Evolutionary conservation across 2,329 filamentous ascomycete genomes (phyloP), one percentile per base, ranked within the genome.

Genomic region (Penicillium sp.): DNA sequence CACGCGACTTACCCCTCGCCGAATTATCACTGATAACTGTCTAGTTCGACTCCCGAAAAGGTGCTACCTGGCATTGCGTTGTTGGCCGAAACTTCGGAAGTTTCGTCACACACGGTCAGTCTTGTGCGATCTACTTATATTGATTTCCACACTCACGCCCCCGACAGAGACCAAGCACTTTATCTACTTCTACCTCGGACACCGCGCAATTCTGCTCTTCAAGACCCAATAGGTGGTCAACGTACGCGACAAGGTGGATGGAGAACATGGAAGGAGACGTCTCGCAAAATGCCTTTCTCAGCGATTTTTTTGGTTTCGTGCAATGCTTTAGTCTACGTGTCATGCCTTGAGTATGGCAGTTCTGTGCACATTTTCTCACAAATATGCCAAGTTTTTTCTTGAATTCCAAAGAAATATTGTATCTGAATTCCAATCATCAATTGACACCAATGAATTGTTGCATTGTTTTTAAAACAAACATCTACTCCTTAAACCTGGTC

Each of bases 101-200:
- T 70, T 98, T 96, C 56, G 92, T 98, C 35, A 98, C 92, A 27
- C 92, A 98, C 61, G 89, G 89, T 95, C 77, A 45, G 77, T 47
- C 35, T 22, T 32, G 13, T 37, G 26, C 11, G 1, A 6, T n/a
- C 9, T 18, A 6, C 3, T 30, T 16, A n/a, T 8, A 9, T 6
- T 15, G n/a, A 26, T 31, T 25, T 12, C 14, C 10, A 36, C 36
- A 38, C 59, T 48, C 14, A 39, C 30, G 2, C 6, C 28, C 25
- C 31, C 23, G 10, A 23, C 71, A 95, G 92, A 96, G 69, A 96
- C 92, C 17, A 96, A 96, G 73, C 92, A 98, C 70, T 98, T 98
- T 74, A 95, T 98, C 66, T 98, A 98, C 74, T 98, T 98, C 74
- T 98, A 98, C 73, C 84, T 98, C 43, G 92, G 92, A 37, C 92